A percentile compares a stretch with the other conserved stretches of the same genome.
These are phyloP conservation scores for Fusarium ambrosium DNA, from an alignment of 2,329 filamentous ascomycete genomes.

Conservation along the genomic window DNA sequence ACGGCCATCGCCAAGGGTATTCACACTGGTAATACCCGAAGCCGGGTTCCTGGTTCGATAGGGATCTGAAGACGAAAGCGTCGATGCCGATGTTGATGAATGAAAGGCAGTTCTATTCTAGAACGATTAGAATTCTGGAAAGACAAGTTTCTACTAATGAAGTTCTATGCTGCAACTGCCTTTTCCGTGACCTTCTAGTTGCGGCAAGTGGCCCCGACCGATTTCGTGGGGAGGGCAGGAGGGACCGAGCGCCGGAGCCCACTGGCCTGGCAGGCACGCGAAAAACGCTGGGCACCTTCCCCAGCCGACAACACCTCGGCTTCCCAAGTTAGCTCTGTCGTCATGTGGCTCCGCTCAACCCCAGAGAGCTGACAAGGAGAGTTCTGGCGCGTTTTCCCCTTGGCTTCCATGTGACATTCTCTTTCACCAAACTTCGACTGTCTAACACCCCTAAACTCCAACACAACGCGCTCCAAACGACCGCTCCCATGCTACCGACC, in stretches of 20 bases:
- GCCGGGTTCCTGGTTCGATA: slow-evolving; percentile 20
- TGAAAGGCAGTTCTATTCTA: slow-evolving; percentile 5
- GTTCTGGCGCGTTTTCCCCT: slow-evolving; percentile 23
- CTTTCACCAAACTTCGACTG: slow-evolving; percentile 16
- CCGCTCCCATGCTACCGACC: slow-evolving; percentile 49
- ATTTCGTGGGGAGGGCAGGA: slow-evolving; percentile 8
- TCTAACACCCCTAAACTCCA: slow-evolving; percentile 1
- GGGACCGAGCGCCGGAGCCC: neutral
- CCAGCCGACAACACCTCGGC: slow-evolving; percentile 42
- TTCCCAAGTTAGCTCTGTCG: slow-evolving; percentile 30
- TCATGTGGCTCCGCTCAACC: slow-evolving; percentile 43
- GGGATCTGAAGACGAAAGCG: neutral
- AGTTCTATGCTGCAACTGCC: neutral
- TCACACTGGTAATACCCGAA: slow-evolving; percentile 5
- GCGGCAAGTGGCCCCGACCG: slow-evolving; percentile 1
- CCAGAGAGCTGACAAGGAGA: slow-evolving; percentile 24
- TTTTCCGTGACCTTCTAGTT: slow-evolving; percentile 8
- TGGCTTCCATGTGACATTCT: slow-evolving; percentile 26
- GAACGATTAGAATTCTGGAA: slow-evolving; percentile 15
- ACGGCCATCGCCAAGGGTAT: slow-evolving; percentile 11
- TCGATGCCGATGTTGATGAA: neutral
- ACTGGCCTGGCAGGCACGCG: slow-evolving; percentile 2
- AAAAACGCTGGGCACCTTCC: neutral
- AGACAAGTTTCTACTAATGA: neutral
- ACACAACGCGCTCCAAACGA: slow-evolving; percentile 1